Evolutionary conservation across 2,329 filamentous ascomycete species (phyloP).

Genomic region (Diplodia mutila): DNA sequence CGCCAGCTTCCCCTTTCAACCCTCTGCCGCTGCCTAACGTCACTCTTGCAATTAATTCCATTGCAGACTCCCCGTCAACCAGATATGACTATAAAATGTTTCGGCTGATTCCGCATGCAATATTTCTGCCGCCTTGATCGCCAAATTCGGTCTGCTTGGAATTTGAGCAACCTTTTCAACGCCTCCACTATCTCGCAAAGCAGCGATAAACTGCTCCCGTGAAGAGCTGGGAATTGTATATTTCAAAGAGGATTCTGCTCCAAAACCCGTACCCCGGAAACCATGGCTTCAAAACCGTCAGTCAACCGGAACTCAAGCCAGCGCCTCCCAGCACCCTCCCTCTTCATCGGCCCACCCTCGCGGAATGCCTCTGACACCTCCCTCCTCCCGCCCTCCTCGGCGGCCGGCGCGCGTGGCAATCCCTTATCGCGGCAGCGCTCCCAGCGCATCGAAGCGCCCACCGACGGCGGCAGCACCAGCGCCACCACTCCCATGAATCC

Average conservation of each 20-base stretch:
- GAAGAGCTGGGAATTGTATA: neutral
- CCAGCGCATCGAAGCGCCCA: slow-evolving; percentile 35
- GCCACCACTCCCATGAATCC: neutral
- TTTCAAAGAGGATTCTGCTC: neutral
- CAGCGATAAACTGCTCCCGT: neutral
- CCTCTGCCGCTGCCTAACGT: neutral
- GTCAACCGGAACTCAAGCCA: slow-evolving; percentile 19
- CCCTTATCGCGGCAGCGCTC: slow-evolving; percentile 43
- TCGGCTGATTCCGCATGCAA: neutral
- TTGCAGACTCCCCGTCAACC: neutral
- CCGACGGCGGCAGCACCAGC: neutral
- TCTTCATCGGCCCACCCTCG: slow-evolving; percentile 81
- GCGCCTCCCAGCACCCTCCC: slow-evolving; percentile 70
- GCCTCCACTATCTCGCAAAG: neutral
- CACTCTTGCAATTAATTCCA: too few species aligned
- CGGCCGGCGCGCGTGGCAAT: slow-evolving; percentile 29
- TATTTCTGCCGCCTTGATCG: slow-evolving; percentile 1
- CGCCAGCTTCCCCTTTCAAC: slow-evolving; percentile 4
- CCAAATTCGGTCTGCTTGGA: neutral
- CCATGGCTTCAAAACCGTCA: slow-evolving; percentile 7
- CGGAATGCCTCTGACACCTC: slow-evolving; percentile 66
- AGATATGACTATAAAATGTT: neutral
- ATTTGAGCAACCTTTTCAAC: neutral
- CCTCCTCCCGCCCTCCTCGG: slow-evolving; percentile 41
- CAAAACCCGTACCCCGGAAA: too few species aligned